A percentile compares a stretch with the other conserved stretches of the same genome.
These are phyloP conservation scores for Cordyceps farinosa DNA, from an alignment of 2,329 filamentous ascomycete genomes.

Conservation along the genomic window DNA sequence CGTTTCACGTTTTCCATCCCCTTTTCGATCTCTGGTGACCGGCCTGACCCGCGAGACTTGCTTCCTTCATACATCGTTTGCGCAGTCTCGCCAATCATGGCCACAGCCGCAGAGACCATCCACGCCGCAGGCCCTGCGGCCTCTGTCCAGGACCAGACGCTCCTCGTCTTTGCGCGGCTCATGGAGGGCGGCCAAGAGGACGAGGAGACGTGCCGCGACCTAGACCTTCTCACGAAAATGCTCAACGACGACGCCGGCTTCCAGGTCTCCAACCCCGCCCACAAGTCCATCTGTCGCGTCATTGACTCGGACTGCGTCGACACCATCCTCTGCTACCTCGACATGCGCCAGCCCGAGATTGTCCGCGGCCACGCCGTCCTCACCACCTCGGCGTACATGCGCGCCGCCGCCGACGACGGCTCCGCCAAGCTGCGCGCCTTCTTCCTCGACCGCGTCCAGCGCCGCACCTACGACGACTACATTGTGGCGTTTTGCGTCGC, in stretches of 20 bases:
- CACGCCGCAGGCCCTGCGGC: slow-evolving; percentile 30
- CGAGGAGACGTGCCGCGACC: slow-evolving; percentile 60
- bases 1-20: neutral
- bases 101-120: slow-evolving; percentile 31
- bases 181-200: slow-evolving; percentile 90
- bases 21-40: neutral
- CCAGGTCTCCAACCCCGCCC: slow-evolving; percentile 40
- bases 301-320: slow-evolving; percentile 76
- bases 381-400: slow-evolving; percentile 78
- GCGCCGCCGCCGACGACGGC: slow-evolving; percentile 69
- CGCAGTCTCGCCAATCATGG: slow-evolving; percentile 28
- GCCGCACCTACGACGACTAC: slow-evolving; percentile 80
- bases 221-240: slow-evolving; percentile 57
- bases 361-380: slow-evolving; percentile 80
- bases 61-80: neutral
- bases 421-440: slow-evolving; percentile 68
- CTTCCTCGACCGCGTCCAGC: slow-evolving; percentile 67
- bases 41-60: neutral
- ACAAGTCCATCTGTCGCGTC: slow-evolving; percentile 53
- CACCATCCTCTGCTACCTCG: slow-evolving; percentile 80
- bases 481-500: slow-evolving; percentile 93
- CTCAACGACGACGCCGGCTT: slow-evolving; percentile 52
- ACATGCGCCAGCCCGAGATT: slow-evolving; percentile 71
- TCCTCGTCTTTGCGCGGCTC: slow-evolving; percentile 78
- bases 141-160: slow-evolving; percentile 59